Evolutionary conservation across 768 basidiomycete genomes (phyloP), one percentile per base, ranked within the genome.

Genomic region (Hysterangium stoloniferum): DNA sequence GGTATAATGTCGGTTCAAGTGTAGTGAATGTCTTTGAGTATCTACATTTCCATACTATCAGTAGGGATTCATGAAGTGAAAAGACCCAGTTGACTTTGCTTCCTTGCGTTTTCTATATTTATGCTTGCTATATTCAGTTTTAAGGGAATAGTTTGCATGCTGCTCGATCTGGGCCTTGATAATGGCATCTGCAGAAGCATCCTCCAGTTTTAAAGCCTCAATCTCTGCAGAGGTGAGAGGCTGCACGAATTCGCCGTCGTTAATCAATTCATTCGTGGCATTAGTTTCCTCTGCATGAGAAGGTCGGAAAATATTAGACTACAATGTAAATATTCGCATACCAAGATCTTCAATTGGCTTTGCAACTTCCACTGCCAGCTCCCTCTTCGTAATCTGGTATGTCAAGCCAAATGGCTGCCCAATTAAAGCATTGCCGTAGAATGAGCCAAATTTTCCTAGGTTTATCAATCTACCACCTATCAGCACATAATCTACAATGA

Each of bases 121-220:
- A 61, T 98, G 94, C 67, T 99, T 98, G 67, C 89, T 93, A 66
- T 94, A 98, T 66, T 95, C 96, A 1, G 94, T 98, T 68, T 98
- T 98, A 43, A 98, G 71, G 9, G 82, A 81, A 64, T 87, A 99
- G 59, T 89, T 87, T 27, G 87, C 84, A 60, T 98, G 95, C 59
- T 84, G 79, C 58, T 90, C 91, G 41, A 97, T 95, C 66, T 98
- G 95, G 64, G 75, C 83, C 61, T 87, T 83, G 62, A 98, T 95
- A 46, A 99, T 97, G 60, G 97, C 94, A 84, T 96, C 69, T 54
- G 83, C 86, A 69, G 84, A 84, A 1, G 82, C 70, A 4, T 94
- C 94, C 41, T 89, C 79, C 45, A 82, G 77, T 61, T 94, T 90
- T 52, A 97, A 66, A 6, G 76, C 72, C 59, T 86, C 79, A 44